Evolutionary conservation across 2,329 filamentous ascomycete species (phyloP), one percentile per base, ranked within the genome.

Genomic region (Cucurbitaria berberidis): DNA sequence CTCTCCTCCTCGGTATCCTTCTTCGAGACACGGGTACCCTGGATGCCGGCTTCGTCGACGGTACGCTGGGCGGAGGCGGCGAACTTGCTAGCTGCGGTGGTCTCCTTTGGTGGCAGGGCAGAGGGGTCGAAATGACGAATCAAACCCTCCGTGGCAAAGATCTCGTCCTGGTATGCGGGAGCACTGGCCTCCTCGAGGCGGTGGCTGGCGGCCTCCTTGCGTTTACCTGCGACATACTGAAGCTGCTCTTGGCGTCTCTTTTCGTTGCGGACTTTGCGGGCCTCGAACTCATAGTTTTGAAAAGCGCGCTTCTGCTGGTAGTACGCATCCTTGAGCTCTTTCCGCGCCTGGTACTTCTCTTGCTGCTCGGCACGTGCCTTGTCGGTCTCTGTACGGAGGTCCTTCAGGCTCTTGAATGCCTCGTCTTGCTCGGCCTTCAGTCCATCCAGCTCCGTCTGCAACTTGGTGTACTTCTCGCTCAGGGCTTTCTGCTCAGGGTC

Each of bases 381-480:
- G 74, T 86, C 88, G 59, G 90, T 88, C 80, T 97, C 90, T 67
- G 96, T 93, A 51, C 90, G 88, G 59, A 98, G 86, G 51, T 83
- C 77, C 66, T 91, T 93, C 55, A 97, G 81, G 80, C 87, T 90
- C 84, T 96, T 96, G 85, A 89, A 96, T 30, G 88, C 91, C 63
- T 89, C 86, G 70, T 98, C 92, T 78, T 96, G 91, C 80, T 96
- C 90, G 42, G 89, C 89, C 82, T 96, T 96, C 80, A 99, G 90
- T 55, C 81, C 77, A 74, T 98, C 92, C 46, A 98, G 83, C 81
- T 99, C 93, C 63, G 88, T 86, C 80, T 95, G 90, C 71, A 97
- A 86, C 76, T 86, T 85, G 72, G 85, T 87, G 81, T 96, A 98
- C 74, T 89, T 86, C 60, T 97, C 92, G 69, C 87, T 91, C 54